phyloP scores from a whole-genome alignment of 495 filamentous ascomycete genomes.

The Cetradonia linearis region DNA sequence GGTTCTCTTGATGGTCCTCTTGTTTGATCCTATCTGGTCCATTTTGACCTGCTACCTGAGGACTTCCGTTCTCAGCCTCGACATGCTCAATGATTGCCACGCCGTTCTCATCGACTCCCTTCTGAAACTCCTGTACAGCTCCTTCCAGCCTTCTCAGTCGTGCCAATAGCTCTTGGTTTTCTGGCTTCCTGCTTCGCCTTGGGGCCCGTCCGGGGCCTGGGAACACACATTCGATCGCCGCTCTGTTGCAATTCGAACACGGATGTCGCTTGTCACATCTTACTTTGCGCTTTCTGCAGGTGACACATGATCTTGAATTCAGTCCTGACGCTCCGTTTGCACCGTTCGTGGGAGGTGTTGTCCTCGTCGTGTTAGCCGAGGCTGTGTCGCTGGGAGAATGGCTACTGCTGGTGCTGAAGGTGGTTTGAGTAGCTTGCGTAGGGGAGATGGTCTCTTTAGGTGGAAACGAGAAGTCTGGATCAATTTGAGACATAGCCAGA shows the following conservation, averaged over 20 bases:
- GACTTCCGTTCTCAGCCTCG: slow-evolving; percentile 10
- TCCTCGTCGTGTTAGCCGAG: slow-evolving; percentile 7
- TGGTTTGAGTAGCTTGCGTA: not conserved
- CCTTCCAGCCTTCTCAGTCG: slow-evolving; percentile 69
- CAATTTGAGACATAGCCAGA: slow-evolving; percentile 5
- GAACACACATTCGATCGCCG: slow-evolving; percentile 71
- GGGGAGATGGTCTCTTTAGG: slow-evolving; percentile 13
- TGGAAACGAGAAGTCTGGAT: slow-evolving; percentile 14
- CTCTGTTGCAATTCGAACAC: slow-evolving; percentile 74
- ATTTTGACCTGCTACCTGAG: not conserved
- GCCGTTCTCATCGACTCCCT: slow-evolving; percentile 33
- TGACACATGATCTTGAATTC: slow-evolving; percentile 70
- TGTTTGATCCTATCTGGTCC: not conserved
- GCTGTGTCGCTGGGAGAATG: slow-evolving; percentile 15
- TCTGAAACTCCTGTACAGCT: slow-evolving; percentile 60
- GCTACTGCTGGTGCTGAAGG: slow-evolving; percentile 1
- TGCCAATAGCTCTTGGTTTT: slow-evolving; percentile 68
- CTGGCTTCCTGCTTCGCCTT: slow-evolving; percentile 52
- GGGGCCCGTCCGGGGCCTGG: slow-evolving; percentile 75
- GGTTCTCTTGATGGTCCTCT: not conserved
- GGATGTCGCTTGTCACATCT: slow-evolving; percentile 77
- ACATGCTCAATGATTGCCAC: slow-evolving; percentile 11
- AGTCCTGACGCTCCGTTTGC: slow-evolving; percentile 9
- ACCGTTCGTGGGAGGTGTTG: slow-evolving; percentile 5
- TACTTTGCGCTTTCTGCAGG: slow-evolving; percentile 75